Evolutionary conservation across 2,329 filamentous ascomycete genomes (phyloP).

Genomic region (Apiospora aurea): DNA sequence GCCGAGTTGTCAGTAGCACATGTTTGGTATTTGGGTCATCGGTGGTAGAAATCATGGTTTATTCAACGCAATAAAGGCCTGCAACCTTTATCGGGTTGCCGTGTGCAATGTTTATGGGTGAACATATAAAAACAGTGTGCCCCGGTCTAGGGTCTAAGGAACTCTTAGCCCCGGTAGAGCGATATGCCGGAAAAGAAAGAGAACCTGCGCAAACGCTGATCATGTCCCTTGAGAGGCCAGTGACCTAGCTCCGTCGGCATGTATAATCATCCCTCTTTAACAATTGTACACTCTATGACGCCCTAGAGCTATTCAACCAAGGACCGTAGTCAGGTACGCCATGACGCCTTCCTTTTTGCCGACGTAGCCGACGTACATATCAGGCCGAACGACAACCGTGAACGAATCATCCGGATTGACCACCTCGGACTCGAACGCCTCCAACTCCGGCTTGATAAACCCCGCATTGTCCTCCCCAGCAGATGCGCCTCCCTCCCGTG

Average conservation of each 20-base stretch:
- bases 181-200: too few species aligned
- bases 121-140: background rate
- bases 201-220: too few species aligned
- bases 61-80: background rate
- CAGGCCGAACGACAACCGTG: slow-evolving; percentile 47
- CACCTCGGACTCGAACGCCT: slow-evolving; percentile 42
- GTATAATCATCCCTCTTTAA: too few species aligned
- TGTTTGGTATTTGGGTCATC: background rate
- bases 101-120: background rate
- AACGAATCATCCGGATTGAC: slow-evolving; percentile 37
- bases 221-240: too few species aligned
- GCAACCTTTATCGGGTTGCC: too few species aligned
- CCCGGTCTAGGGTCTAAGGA: too few species aligned
- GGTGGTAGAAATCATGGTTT: background rate
- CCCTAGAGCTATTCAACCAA: background rate
- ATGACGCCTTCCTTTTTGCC: slow-evolving; percentile 38
- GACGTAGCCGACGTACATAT: slow-evolving; percentile 51
- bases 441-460: slow-evolving; percentile 14
- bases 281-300: too few species aligned
- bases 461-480: background rate
- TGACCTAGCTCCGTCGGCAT: too few species aligned
- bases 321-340: slow-evolving; percentile 31
- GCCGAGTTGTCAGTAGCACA: background rate
- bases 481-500: background rate
- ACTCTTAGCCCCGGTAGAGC: too few species aligned